Percentiles rank a stretch among this genome's conserved stretches.
These are phyloP conservation scores for Quaeritorhiza haematococci DNA, from an alignment of 371 early-diverging fungal genomes.

Conservation along the genomic window DNA sequence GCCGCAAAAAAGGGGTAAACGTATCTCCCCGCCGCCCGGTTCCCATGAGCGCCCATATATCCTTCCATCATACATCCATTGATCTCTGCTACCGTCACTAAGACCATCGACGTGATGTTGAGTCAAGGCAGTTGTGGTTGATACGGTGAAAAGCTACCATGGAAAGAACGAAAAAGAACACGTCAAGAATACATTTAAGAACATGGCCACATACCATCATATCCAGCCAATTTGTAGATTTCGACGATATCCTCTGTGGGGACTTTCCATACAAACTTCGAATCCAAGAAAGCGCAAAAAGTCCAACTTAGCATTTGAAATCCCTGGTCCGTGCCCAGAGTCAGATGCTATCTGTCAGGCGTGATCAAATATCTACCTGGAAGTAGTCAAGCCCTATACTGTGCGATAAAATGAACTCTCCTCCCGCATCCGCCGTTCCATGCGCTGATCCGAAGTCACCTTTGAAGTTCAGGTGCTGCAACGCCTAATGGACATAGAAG, in stretches of 20 bases:
- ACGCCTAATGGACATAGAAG: conserved; percentile 32
- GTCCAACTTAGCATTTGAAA: background rate
- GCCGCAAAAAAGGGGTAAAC: conserved; percentile 54
- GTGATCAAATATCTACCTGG: conserved; percentile 38
- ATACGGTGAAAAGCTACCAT: no score
- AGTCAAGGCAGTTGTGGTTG: conserved; percentile 12
- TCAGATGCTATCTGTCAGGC: no score
- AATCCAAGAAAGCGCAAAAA: background rate
- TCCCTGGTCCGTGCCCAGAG: no score
- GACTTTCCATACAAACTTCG: conserved; percentile 62
- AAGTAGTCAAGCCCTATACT: conserved; percentile 28
- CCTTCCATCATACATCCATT: conserved; percentile 23
- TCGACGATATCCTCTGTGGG: conserved; percentile 68
- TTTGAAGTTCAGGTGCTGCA: conserved; percentile 61
- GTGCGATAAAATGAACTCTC: conserved; percentile 69
- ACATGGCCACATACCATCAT: conserved; percentile 27
- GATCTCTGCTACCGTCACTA: conserved; percentile 3
- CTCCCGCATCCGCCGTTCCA: conserved; percentile 71
- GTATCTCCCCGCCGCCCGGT: conserved; percentile 19
- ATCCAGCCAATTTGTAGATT: conserved; percentile 59
- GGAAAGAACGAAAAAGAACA: no score
- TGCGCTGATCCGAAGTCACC: conserved; percentile 62
- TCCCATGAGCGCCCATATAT: conserved; percentile 18
- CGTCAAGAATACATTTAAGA: no score
- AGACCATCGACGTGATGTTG: background rate